Percentiles rank a stretch among this genome's conserved stretches.
Evolutionary conservation across 306 rosid genomes (phyloP).

Genomic region (Neltuma alba): DNA sequence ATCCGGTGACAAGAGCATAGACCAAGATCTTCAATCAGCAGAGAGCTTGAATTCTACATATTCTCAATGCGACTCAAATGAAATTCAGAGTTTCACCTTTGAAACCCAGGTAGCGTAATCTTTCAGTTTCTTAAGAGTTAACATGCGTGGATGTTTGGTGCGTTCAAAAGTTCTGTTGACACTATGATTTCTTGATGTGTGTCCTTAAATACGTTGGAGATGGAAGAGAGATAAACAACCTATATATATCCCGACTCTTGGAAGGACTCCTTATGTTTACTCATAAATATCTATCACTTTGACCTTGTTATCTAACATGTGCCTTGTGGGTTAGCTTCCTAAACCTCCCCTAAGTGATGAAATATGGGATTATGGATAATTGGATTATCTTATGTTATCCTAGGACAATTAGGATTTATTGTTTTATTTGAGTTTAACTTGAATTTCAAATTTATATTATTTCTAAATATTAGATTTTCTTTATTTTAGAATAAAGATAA

Average conservation of each 20-base stretch:
- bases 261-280: background rate
- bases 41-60: constrained; percentile 38
- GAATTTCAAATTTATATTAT: too few species aligned
- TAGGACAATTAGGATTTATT: background rate
- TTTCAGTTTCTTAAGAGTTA: constrained; percentile 25
- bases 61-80: constrained; percentile 54
- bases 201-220: background rate
- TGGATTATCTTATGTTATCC: background rate
- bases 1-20: constrained; percentile 51
- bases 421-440: too few species aligned
- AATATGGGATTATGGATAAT: background rate
- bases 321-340: background rate
- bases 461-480: too few species aligned
- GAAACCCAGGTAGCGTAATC: constrained; percentile 80
- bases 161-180: background rate
- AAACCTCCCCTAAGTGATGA: background rate
- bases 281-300: background rate
- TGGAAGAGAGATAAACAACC: background rate
- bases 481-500: too few species aligned
- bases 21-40: constrained; percentile 47
- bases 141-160: background rate
- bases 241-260: background rate
- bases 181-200: background rate
- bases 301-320: background rate
- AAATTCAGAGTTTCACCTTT: constrained; percentile 79